These are phyloP conservation scores for Cystofilobasidium bisporidii DNA, from an alignment of 768 basidiomycete species.

Conservation along the genomic window DNA sequence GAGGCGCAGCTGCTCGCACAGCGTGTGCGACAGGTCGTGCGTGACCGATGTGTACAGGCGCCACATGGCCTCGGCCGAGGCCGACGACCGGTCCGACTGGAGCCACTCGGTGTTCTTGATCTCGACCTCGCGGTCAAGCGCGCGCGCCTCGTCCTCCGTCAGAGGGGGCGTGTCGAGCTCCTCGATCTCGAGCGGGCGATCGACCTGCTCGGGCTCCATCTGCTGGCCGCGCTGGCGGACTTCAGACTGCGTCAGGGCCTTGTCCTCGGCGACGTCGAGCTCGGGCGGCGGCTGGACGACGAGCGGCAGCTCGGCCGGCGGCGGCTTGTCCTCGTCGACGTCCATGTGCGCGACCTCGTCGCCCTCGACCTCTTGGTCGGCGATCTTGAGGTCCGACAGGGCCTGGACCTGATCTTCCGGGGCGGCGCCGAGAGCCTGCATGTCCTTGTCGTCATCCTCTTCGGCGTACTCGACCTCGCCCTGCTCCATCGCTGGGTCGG, in stretches of 20 bases:
- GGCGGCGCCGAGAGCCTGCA: slow-evolving; percentile 84
- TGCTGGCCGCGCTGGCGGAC: slow-evolving; percentile 31
- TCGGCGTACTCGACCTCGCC: slow-evolving; percentile 61
- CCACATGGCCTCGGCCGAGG: slow-evolving; percentile 70
- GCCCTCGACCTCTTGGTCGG: slow-evolving; percentile 49
- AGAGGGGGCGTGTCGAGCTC: slow-evolving; percentile 46
- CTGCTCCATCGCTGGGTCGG: slow-evolving; percentile 32
- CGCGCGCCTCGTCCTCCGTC: slow-evolving; percentile 34
- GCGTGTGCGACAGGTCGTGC: slow-evolving; percentile 74
- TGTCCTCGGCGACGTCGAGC: slow-evolving; percentile 34
- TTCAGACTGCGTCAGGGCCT: slow-evolving; percentile 41
- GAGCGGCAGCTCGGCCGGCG: slow-evolving; percentile 25
- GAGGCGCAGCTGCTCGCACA: slow-evolving; percentile 92
- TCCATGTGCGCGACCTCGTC: slow-evolving; percentile 29
- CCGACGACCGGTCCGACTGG: slow-evolving; percentile 49
- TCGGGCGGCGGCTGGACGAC: slow-evolving; percentile 18
- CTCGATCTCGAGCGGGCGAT: slow-evolving; percentile 31
- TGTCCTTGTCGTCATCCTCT: slow-evolving; percentile 60
- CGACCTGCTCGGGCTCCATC: slow-evolving; percentile 27
- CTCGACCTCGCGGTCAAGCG: slow-evolving; percentile 45
- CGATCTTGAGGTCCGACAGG: slow-evolving; percentile 66
- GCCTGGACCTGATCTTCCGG: slow-evolving; percentile 73
- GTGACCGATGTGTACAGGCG: slow-evolving; percentile 81
- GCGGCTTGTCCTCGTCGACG: slow-evolving; percentile 31
- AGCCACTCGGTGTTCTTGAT: slow-evolving; percentile 55